Evolutionary conservation across 2,329 filamentous ascomycete species (phyloP), one percentile per base, ranked within the genome.

Genomic region (Sporothrix humicola): DNA sequence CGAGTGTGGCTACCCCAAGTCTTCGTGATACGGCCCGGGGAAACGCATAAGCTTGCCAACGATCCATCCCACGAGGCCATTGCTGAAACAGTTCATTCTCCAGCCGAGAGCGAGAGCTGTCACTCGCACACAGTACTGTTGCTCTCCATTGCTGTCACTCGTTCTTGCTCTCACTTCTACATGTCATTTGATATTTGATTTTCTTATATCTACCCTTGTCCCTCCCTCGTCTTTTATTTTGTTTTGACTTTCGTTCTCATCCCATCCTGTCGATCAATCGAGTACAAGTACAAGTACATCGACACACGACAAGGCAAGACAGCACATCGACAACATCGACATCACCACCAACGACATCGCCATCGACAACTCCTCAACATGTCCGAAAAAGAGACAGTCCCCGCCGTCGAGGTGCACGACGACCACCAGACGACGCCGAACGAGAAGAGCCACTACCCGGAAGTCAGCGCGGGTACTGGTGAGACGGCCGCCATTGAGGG

Each of bases 401-500:
- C 31, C 31, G 31, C 4, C 31, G 31, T 37, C 63, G 44, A 68
- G 9, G 31, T 13, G 23, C 26, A 56, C n/a, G 50, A 56, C 13
- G 15, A 7, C 17, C 4, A 48, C 26, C 58, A 46, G 42, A 44
- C 15, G 72, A 63, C 70, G 44, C 10, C n/a, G 1, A 37, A 37
- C 31, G 73, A 69, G 7, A 74, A 72, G 69, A 37, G 17, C 12
- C 69, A 69, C 46, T 72, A 72, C 54, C 69, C 73, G 3, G 70
- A 72, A 31, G 73, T 74, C 46, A 59, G 46, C 23, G 71, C 65
- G 17, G 70, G 71, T 4, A 42, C 56, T 1, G 73, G 71, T 8
- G 66, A 68, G 8, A 50, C 73, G 31, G 70, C 70, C 17, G 48
- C 17, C 4, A 31, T 12, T 15, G 73, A 48, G 44, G 73, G 73